phyloP scores from a whole-genome alignment of 768 basidiomycete species.

The Pleurotus ostreatus region DNA sequence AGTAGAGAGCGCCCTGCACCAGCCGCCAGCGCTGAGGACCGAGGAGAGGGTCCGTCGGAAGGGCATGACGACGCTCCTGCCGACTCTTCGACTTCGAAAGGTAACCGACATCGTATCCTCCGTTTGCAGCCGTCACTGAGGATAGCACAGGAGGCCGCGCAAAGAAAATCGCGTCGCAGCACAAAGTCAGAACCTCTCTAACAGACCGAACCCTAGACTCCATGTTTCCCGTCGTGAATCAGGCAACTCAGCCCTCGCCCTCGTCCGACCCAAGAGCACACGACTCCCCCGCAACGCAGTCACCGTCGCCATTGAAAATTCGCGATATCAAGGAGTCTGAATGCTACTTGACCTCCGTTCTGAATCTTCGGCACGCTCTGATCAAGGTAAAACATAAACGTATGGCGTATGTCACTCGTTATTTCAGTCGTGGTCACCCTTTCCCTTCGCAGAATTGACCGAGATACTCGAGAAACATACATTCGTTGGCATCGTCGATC shows the following conservation, averaged over 20 bases:
- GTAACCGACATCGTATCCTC: background rate
- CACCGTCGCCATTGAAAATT: constrained; percentile 23
- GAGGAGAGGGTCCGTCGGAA: constrained; percentile 20
- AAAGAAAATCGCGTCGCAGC: constrained; percentile 67
- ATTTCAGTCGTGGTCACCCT: background rate
- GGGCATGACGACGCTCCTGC: constrained; percentile 14
- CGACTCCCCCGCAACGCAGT: constrained; percentile 13
- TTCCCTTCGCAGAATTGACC: constrained; percentile 54
- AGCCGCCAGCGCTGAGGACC: constrained; percentile 18
- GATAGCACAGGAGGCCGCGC: constrained; percentile 17
- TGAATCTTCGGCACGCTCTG: constrained; percentile 55
- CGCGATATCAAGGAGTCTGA: constrained; percentile 69
- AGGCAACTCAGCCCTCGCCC: constrained; percentile 34
- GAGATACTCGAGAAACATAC: constrained; percentile 85
- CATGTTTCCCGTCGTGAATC: constrained; percentile 76
- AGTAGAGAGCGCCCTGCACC: constrained; percentile 34
- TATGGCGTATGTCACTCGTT: constrained; percentile 29
- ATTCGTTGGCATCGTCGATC: constrained; percentile 90
- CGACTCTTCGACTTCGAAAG: background rate
- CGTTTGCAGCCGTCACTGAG: background rate
- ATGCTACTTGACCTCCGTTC: constrained; percentile 75
- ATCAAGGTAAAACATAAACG: constrained; percentile 64
- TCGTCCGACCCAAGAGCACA: constrained; percentile 15
- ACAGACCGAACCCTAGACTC: constrained; percentile 91
- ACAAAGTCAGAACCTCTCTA: constrained; percentile 89